phyloP scores from a whole-genome alignment of 2,329 filamentous ascomycete species.

The Dactylonectria macrodidyma region DNA sequence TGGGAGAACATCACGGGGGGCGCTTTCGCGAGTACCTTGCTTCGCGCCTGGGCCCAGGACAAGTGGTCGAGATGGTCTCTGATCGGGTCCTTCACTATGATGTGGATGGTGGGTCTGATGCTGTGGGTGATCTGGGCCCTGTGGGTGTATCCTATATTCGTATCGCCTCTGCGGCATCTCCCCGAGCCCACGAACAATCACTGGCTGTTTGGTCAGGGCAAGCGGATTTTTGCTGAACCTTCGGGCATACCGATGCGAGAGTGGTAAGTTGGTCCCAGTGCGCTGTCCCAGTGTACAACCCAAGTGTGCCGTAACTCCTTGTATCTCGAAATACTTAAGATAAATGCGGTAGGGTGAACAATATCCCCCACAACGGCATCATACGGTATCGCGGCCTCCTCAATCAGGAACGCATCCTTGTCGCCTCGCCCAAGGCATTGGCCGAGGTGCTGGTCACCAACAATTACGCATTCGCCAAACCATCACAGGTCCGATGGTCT shows the following conservation, averaged over 20 bases:
- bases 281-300: background rate
- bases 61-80: constrained; percentile 52
- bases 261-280: constrained; percentile 56
- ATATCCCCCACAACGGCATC: constrained; percentile 77
- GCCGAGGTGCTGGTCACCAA: constrained; percentile 78
- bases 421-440: constrained; percentile 75
- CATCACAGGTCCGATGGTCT: constrained; percentile 64
- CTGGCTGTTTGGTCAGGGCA: constrained; percentile 65
- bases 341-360: constrained; percentile 66
- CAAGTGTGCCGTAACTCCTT: background rate
- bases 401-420: constrained; percentile 74
- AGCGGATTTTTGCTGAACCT: constrained; percentile 55
- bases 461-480: constrained; percentile 80
- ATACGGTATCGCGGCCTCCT: constrained; percentile 76
- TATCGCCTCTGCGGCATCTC: constrained; percentile 65
- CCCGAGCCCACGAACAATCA: constrained; percentile 61
- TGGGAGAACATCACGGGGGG: constrained; percentile 43
- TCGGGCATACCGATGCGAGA: constrained; percentile 62
- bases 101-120: constrained; percentile 55
- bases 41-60: constrained; percentile 37
- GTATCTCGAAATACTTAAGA: background rate
- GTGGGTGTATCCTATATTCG: constrained; percentile 64
- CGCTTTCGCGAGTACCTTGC: constrained; percentile 44
- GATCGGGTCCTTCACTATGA: constrained; percentile 50
- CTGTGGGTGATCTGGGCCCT: constrained; percentile 58